Conservation (phyloP, 305 asterid genomes). For the Rubia tinctorum region DNA sequence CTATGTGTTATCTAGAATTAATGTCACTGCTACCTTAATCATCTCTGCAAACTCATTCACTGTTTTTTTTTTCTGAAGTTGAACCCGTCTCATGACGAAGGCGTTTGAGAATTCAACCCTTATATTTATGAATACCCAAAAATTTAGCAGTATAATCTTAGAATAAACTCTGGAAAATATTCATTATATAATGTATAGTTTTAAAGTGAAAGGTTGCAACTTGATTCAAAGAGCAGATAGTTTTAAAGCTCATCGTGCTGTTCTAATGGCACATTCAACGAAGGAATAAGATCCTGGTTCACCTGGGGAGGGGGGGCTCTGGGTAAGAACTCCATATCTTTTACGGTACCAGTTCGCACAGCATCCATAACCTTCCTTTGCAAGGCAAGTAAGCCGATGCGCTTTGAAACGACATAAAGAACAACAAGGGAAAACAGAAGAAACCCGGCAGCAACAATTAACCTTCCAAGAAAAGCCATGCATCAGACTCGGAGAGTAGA, state of each 20-base stretch:
- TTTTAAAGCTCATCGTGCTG: conserved; percentile 81
- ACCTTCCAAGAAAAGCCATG: conserved; percentile 41
- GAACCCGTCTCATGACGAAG: too few relatives aligned
- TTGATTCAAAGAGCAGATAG: background rate
- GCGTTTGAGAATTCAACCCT: too few relatives aligned
- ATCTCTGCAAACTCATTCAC: background rate
- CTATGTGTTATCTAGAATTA: background rate
- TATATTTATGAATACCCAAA: too few relatives aligned
- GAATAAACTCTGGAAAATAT: too few relatives aligned
- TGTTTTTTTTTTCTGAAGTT: background rate
- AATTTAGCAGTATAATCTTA: too few relatives aligned
- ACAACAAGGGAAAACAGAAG: conserved; percentile 79
- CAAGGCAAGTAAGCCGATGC: conserved; percentile 77
- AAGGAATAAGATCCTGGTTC: conserved; percentile 39
- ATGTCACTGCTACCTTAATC: background rate
- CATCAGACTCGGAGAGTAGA: conserved; percentile 13
- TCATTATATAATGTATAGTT: too few relatives aligned
- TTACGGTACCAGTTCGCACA: conserved; percentile 69
- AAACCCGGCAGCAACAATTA: conserved; percentile 64
- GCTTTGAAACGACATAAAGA: conserved; percentile 91
- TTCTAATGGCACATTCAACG: conserved; percentile 43
- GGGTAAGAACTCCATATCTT: conserved; percentile 41
- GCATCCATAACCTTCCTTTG: conserved; percentile 72
- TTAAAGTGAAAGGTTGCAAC: too few relatives aligned
- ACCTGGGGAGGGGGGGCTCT: conserved; percentile 42